Conservation (phyloP, 371 early-diverging fungal species). For the Syncephalastrum contaminatum region DNA sequence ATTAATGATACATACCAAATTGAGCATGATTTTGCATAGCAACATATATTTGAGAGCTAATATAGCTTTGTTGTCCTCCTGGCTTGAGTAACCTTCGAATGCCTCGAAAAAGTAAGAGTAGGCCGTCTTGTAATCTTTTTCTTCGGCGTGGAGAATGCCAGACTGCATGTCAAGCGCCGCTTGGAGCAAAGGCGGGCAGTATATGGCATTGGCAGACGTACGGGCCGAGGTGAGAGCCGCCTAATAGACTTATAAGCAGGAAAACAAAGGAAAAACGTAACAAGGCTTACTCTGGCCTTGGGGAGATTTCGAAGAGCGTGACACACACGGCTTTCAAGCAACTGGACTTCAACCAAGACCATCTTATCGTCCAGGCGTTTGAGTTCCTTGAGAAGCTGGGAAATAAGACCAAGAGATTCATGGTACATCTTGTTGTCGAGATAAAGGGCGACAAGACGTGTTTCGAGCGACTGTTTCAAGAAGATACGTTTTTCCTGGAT, state of each 20-base stretch:
- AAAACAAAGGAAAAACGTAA: background rate
- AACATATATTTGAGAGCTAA: constrained; percentile 95
- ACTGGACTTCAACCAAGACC: constrained; percentile 95
- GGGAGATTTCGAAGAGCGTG: constrained; percentile 93
- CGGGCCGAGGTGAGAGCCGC: constrained; percentile 97
- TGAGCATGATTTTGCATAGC: constrained; percentile 97
- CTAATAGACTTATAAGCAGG: constrained; percentile 26
- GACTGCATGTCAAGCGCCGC: constrained; percentile 97
- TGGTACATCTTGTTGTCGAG: constrained; percentile 93
- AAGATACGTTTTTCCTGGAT: constrained; percentile 88
- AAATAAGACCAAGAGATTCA: constrained; percentile 85
- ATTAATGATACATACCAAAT: constrained; percentile 44
- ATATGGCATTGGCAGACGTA: constrained; percentile 96
- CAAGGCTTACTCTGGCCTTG: constrained; percentile 76
- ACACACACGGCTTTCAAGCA: constrained; percentile 94
- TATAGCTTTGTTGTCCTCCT: constrained; percentile 86
- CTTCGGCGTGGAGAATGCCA: constrained; percentile 97
- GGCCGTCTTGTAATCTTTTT: constrained; percentile 98
- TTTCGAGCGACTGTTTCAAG: constrained; percentile 92
- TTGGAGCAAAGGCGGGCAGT: constrained; percentile 98
- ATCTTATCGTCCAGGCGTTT: constrained; percentile 98
- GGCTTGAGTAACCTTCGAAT: constrained; percentile 88
- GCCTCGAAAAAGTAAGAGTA: constrained; percentile 99
- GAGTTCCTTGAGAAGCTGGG: constrained; percentile 86
- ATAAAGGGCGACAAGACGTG: constrained; percentile 88